Base-by-base conservation (phyloP, 2,329 filamentous ascomycete genomes). In the Allantophomopsis cytisporea region DNA sequence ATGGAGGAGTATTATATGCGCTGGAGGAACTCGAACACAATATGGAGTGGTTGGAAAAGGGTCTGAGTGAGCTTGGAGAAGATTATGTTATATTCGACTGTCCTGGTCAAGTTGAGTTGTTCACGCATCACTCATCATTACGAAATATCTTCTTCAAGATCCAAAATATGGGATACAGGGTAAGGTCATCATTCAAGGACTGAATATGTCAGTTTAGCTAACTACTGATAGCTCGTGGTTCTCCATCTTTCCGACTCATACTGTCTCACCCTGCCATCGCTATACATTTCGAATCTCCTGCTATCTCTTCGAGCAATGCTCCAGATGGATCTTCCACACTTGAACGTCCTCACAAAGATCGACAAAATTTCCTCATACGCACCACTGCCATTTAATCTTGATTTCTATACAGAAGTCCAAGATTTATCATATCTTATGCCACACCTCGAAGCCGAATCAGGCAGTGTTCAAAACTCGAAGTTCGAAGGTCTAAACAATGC, bases 321-420 rank as follows among this genome's bases (percentile, higher is more conserved):
- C 39, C 91, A 96, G 62, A 89, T 98, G 73, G 91, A 96, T 55
- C 82, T 96, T 45, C 87, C 91, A 1, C 86, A 95, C 55, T 69
- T 98, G 49, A 98, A 98, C 54, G 84, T 98, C 45, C 73, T 98
- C 18, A 95, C 88, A 42, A 98, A 98, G 63, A 94, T 98, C 62
- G 91, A 98, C 62, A 95, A 95, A 55, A 69, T 98, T 39, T 68
- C 79, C 30, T 76, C 81, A 39, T 95, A 94, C 54, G 80, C 85
- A 36, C 76, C 84, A 18, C 69, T 98, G 0, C 86, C 88, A 0
- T 95, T 98, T 67, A 94, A 94, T 52, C 77, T 98, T 43, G 88
- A 95, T 48, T 98, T 81, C 60, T 98, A 96, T 59, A 96, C 91
- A 44, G 89, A 98, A 59, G 89, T 96, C 7, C 88, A 98, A 60